These are phyloP conservation scores for Phaeosphaeriaceae sp. DNA, from an alignment of 2,329 filamentous ascomycete species.

Conservation along the genomic window DNA sequence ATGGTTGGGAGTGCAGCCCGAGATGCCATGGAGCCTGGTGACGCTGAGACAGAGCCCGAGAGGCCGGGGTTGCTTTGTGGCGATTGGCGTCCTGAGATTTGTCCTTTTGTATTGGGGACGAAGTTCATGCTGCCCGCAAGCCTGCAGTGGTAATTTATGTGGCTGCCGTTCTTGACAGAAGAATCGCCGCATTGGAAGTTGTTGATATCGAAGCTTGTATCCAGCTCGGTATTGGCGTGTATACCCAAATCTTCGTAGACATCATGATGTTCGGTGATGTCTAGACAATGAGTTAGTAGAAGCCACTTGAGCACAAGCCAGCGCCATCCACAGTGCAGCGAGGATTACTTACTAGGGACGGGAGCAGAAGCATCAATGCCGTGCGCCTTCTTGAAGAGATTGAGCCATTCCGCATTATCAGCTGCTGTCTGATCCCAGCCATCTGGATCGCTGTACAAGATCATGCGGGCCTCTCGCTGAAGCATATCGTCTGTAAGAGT, in stretches of 20 bases:
- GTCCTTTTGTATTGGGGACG: constrained; percentile 16
- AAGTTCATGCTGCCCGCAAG: constrained; percentile 33
- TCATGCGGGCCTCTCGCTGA: constrained; percentile 56
- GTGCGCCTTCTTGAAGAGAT: constrained; percentile 59
- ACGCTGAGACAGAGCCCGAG: constrained; percentile 23
- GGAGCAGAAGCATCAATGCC: constrained; percentile 40
- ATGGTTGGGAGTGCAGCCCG: constrained; percentile 6
- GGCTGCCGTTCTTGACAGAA: constrained; percentile 12
- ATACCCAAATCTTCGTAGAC: constrained; percentile 46
- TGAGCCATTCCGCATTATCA: constrained; percentile 56
- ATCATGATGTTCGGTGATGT: constrained; percentile 29
- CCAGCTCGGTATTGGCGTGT: constrained; percentile 25
- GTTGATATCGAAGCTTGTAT: constrained; percentile 38
- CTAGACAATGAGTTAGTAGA: constrained; percentile 6
- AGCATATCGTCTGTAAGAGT: constrained; percentile 59
- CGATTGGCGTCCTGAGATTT: constrained; percentile 22
- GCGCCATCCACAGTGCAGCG: not conserved
- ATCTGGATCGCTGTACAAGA: constrained; percentile 56
- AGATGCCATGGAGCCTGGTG: constrained; percentile 22
- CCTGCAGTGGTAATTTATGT: constrained; percentile 21
- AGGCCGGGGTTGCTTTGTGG: constrained; percentile 23
- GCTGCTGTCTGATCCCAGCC: constrained; percentile 58
- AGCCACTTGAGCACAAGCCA: no score
- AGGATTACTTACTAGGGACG: constrained; percentile 13
- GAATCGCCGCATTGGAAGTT: constrained; percentile 28